Evolutionary conservation across 352 stramenopile genomes (phyloP).

Genomic region (Ophiocytium majus): DNA sequence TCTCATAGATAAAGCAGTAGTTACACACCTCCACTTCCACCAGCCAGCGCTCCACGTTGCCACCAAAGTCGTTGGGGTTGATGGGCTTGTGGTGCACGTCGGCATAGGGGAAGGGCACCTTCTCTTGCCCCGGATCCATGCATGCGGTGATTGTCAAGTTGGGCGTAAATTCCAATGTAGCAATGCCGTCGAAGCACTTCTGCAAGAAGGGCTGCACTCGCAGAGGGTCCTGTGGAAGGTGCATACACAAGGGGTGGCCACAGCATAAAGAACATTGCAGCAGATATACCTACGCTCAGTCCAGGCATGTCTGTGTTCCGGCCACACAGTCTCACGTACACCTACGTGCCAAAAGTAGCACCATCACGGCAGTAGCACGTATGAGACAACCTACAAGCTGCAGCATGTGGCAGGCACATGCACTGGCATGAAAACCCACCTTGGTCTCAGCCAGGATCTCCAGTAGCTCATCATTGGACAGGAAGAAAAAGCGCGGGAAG

Average conservation of each 20-base stretch:
- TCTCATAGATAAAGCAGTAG: constrained; percentile 62
- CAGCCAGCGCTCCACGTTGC: constrained; percentile 82
- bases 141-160: constrained; percentile 85
- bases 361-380: too few relatives aligned
- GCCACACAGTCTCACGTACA: too few relatives aligned
- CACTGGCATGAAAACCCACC: not conserved
- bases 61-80: constrained; percentile 85
- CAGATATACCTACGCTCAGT: too few relatives aligned
- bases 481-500: constrained; percentile 86
- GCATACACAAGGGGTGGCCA: not conserved
- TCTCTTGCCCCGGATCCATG: constrained; percentile 73
- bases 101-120: constrained; percentile 78
- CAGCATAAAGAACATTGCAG: not conserved
- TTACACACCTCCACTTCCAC: constrained; percentile 62
- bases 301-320: too few relatives aligned
- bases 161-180: constrained; percentile 81
- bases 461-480: constrained; percentile 84
- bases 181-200: constrained; percentile 88
- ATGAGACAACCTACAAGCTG: too few relatives aligned
- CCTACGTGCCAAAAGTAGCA: too few relatives aligned
- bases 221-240: constrained; percentile 75
- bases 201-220: constrained; percentile 89
- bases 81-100: constrained; percentile 79
- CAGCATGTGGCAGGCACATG: constrained; percentile 57
- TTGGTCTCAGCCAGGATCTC: constrained; percentile 80